These are phyloP conservation scores for Aspergillus sp. DNA, from an alignment of 2,329 filamentous ascomycete genomes.

Conservation along the genomic window DNA sequence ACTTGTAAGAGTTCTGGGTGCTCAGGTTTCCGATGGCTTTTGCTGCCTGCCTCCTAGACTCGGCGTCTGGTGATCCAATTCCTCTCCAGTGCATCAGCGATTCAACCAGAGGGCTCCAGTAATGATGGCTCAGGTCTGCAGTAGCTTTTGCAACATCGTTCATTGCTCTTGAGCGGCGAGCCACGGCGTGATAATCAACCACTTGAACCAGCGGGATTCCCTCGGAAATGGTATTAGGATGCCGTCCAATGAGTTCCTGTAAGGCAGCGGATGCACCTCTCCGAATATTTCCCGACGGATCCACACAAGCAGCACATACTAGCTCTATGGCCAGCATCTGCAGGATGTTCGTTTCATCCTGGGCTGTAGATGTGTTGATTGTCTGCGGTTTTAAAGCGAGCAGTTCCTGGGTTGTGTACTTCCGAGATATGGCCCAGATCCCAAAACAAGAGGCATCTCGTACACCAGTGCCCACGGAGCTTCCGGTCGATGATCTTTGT, in stretches of 20 bases:
- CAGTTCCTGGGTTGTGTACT: constrained; percentile 80
- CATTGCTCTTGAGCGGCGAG: constrained; percentile 79
- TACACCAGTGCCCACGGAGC: constrained; percentile 82
- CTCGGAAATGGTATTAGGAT: constrained; percentile 77
- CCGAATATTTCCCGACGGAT: constrained; percentile 89
- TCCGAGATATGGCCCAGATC: constrained; percentile 85
- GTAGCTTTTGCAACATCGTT: constrained; percentile 71
- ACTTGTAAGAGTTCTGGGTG: constrained; percentile 31
- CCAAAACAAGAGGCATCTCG: constrained; percentile 95
- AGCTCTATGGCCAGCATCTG: constrained; percentile 80
- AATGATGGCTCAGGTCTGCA: constrained; percentile 61
- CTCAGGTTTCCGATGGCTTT: constrained; percentile 61
- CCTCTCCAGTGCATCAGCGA: constrained; percentile 83
- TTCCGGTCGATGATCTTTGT: constrained; percentile 80
- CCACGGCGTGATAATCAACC: constrained; percentile 91
- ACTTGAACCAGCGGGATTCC: constrained; percentile 85
- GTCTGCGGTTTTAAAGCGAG: constrained; percentile 54
- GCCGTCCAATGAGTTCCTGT: constrained; percentile 89
- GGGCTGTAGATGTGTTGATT: constrained; percentile 29
- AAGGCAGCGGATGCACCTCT: constrained; percentile 89
- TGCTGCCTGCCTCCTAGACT: constrained; percentile 71
- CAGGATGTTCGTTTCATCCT: constrained; percentile 51
- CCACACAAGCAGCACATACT: constrained; percentile 76
- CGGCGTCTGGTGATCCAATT: constrained; percentile 73
- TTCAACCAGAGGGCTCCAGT: constrained; percentile 68